These are phyloP conservation scores for Phtheirospermum japonicum DNA, from an alignment of 257 asterid genomes.

Conservation along the genomic window DNA sequence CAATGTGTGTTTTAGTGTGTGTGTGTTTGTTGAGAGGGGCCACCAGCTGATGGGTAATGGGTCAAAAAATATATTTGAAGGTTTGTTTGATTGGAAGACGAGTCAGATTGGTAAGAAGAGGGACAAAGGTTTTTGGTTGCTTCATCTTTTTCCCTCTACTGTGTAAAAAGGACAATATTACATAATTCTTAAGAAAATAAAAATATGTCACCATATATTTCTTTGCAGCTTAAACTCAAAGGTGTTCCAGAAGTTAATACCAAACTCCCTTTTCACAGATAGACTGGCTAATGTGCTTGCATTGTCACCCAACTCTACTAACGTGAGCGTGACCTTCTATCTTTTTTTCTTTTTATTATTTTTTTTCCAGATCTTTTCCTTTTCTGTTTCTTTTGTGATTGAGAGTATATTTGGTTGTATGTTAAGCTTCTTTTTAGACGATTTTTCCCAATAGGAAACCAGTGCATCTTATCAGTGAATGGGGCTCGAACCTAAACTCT, in stretches of 20 bases:
- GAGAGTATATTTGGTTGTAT: too few relatives aligned
- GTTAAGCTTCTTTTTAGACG: too few relatives aligned
- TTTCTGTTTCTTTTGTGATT: too few relatives aligned
- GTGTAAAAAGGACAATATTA: background rate
- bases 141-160: conserved; percentile 29
- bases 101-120: conserved; percentile 40
- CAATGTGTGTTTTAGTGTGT: conserved; percentile 21
- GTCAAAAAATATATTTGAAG: conserved; percentile 36
- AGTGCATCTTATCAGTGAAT: too few relatives aligned
- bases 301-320: conserved; percentile 13
- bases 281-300: background rate
- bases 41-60: conserved; percentile 58
- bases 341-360: background rate
- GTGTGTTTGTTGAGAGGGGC: conserved; percentile 31
- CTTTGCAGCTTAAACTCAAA: conserved; percentile 33
- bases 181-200: background rate
- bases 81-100: conserved; percentile 76
- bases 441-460: too few relatives aligned
- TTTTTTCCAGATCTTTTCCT: too few relatives aligned
- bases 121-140: conserved; percentile 31
- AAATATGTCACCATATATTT: conserved; percentile 12
- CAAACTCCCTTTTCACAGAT: conserved; percentile 22
- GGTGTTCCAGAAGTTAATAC: conserved; percentile 20
- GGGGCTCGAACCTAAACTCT: too few relatives aligned
- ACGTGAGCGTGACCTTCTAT: background rate